Base-by-base conservation (phyloP, 139 green algal genomes). In the Asterochloris sp. region DNA sequence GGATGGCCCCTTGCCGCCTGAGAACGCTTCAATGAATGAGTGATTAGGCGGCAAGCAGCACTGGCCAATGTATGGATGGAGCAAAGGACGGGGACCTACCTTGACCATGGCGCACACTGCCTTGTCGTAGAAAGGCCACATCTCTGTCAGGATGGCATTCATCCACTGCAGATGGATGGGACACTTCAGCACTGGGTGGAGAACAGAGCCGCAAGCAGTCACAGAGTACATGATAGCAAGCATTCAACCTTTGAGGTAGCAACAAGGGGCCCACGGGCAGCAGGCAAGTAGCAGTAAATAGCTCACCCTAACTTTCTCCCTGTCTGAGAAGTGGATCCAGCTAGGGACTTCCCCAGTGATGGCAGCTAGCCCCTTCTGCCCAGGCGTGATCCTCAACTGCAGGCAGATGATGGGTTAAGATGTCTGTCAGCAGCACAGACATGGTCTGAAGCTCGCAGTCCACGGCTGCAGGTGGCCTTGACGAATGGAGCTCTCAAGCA, bases 81-180 rank as follows among this genome's bases (percentile, higher is more conserved):
- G 38, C 38, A 54, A 2, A 54, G 38, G 38, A 54, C 38, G 38
- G 38, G 38, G 38, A 54, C 63, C 82, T 60, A 84, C 89, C 88
- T 96, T 97, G 85, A 98, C 85, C 77, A 89, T 88, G 11, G 85
- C 85, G 74, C 91, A 95, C 11, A 96, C 87, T 54, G 90, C 94
- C 54, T 91, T 88, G 84, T 98, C 94, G 62, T 97, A 94, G 80
- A 90, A 97, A 8, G 94, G 95, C 95, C 95, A 98, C 73, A 92
- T 75, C 88, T 97, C 90, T 73, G 73, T 68, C 27, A 98, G 69
- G 23, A 95, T 76, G 0, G 68, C 78, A 85, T 98, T 98, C 9
- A 98, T 77, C 94, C 94, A 98, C 90, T 96, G 89, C 83, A 84
- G 76, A 0, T 15, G 10, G 13, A 60, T n/a, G 27, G 23, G 17